Evolutionary conservation across 257 asterid genomes (phyloP).

Genomic region (Haberlea rhodopensis): DNA sequence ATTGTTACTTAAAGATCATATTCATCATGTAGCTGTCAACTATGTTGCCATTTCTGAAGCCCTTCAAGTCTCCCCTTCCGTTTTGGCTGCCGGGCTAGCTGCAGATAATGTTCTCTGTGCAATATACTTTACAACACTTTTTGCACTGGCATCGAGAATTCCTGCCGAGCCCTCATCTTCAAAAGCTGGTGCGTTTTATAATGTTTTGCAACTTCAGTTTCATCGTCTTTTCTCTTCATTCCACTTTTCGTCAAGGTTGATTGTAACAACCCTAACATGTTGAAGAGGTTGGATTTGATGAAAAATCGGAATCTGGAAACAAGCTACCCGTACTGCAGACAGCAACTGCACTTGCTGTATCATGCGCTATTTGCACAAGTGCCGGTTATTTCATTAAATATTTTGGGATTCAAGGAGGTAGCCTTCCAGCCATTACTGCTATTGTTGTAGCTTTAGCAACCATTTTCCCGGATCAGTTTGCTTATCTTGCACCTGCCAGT

Average conservation of each 20-base stretch:
- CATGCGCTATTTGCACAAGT: slow-evolving; percentile 70
- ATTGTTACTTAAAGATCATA: slow-evolving; percentile 18
- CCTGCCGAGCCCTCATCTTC: slow-evolving; percentile 66
- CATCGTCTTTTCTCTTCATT: background rate
- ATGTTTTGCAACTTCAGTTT: background rate
- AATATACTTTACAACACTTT: slow-evolving; percentile 67
- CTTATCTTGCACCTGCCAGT: slow-evolving; percentile 84
- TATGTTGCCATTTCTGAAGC: slow-evolving; percentile 94
- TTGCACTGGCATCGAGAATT: slow-evolving; percentile 76
- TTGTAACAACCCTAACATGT: slow-evolving; percentile 16
- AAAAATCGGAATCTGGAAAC: slow-evolving; percentile 43
- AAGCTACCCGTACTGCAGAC: slow-evolving; percentile 71
- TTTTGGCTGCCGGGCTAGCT: slow-evolving; percentile 90
- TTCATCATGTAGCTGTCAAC: slow-evolving; percentile 66
- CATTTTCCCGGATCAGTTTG: slow-evolving; percentile 61
- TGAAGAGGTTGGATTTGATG: slow-evolving; percentile 38
- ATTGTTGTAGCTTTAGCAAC: slow-evolving; percentile 78
- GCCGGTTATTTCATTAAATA: slow-evolving; percentile 51
- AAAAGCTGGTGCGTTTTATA: slow-evolving; percentile 40
- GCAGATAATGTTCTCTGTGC: slow-evolving; percentile 99
- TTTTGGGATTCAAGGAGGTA: slow-evolving; percentile 77
- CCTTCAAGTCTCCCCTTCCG: slow-evolving; percentile 78
- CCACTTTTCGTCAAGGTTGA: background rate
- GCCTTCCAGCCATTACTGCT: slow-evolving; percentile 79
- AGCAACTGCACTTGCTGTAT: slow-evolving; percentile 69